Conservation (phyloP, 345 rosid species). For the Combretum micranthum region DNA sequence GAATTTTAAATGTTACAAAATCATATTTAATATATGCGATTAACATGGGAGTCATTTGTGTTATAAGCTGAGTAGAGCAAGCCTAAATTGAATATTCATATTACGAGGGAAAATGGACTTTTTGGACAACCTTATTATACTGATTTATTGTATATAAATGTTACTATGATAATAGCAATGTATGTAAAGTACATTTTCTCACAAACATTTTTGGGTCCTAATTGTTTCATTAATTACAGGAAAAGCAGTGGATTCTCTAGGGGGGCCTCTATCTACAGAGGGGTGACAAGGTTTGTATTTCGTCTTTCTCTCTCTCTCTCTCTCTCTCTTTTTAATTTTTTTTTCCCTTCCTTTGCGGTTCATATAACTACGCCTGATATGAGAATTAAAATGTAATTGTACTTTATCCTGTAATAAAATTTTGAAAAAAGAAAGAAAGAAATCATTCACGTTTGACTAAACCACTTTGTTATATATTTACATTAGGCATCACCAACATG, state of each 20-base stretch:
- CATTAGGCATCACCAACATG: conserved; percentile 93
- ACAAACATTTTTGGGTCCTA: not conserved
- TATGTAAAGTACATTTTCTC: not conserved
- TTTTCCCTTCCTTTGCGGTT: not conserved
- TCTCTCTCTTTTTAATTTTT: not conserved
- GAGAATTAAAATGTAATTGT: not conserved
- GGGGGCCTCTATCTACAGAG: conserved; percentile 96
- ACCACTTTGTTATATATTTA: not conserved
- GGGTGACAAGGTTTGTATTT: conserved; percentile 68
- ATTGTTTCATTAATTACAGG: conserved; percentile 20
- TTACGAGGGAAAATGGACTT: no score
- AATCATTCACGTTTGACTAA: no score
- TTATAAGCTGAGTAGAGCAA: no score
- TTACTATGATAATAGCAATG: no score
- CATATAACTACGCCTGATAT: not conserved
- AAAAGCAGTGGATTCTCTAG: conserved; percentile 98
- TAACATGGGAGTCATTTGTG: no score
- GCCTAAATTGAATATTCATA: no score
- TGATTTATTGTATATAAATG: no score
- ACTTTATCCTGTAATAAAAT: no score
- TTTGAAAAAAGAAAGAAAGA: no score
- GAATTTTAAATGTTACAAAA: no score
- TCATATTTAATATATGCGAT: no score
- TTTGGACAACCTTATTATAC: no score
- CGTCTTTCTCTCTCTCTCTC: not conserved